Evolutionary conservation across 1,284 basidiomycete genomes (phyloP).

Genomic region (Leccinum subfulvum): DNA sequence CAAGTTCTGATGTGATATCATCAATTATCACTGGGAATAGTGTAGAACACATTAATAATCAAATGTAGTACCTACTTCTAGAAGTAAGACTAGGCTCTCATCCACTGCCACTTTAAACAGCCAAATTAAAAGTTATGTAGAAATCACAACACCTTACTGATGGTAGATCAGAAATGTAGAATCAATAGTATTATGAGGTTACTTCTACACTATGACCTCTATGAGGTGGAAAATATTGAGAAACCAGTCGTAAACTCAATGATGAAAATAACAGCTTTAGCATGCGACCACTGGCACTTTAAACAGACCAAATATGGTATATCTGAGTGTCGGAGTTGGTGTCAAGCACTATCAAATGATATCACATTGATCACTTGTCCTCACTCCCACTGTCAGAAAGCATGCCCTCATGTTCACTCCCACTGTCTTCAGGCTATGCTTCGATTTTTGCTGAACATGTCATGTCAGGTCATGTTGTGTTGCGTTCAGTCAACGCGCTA

Average conservation of each 20-base stretch:
- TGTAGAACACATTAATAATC: too few species aligned
- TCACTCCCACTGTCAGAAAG: not conserved
- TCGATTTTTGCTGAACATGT: too few species aligned
- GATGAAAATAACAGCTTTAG: not conserved
- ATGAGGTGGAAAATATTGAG: not conserved
- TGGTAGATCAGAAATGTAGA: not conserved
- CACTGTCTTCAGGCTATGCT: too few species aligned
- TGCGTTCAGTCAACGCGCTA: too few species aligned
- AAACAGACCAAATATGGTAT: slow-evolving; percentile 1
- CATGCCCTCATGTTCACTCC: too few species aligned
- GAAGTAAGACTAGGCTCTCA: too few species aligned
- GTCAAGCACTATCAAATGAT: not conserved
- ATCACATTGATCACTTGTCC: not conserved
- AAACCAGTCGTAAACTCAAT: not conserved
- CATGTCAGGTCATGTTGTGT: too few species aligned
- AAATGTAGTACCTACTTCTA: too few species aligned
- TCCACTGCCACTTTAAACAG: not conserved
- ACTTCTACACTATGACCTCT: not conserved
- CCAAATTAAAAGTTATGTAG: not conserved
- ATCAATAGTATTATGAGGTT: not conserved
- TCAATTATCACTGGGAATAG: too few species aligned
- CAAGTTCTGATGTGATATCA: too few species aligned
- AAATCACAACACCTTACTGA: not conserved
- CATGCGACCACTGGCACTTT: not conserved
- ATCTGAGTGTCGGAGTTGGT: not conserved